These are phyloP conservation scores for Kondoa malvinella DNA, from an alignment of 768 basidiomycete genomes.

Conservation along the genomic window DNA sequence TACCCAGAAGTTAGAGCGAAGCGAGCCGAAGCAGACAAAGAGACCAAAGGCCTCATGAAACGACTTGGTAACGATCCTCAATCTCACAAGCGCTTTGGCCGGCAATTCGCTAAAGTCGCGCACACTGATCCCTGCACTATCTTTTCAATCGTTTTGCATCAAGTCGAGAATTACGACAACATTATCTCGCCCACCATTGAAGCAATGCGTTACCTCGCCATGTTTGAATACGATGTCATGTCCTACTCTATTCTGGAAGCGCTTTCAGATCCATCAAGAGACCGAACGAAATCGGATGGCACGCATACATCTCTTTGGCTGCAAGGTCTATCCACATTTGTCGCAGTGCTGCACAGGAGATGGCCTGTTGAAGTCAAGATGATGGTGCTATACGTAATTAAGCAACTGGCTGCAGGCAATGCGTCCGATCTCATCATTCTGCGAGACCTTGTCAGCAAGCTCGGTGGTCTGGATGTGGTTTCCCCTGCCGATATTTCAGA, in stretches of 20 bases:
- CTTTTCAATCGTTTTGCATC: conserved; percentile 72
- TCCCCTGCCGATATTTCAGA: conserved; percentile 58
- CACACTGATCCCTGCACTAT: conserved; percentile 87
- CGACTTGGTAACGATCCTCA: conserved; percentile 35
- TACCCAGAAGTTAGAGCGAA: conserved; percentile 67
- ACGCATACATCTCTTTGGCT: conserved; percentile 82
- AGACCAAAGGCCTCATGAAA: conserved; percentile 73
- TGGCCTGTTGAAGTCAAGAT: conserved; percentile 47
- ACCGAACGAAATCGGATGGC: conserved; percentile 75
- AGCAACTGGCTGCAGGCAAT: conserved; percentile 67
- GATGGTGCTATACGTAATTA: conserved; percentile 73
- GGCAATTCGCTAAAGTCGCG: conserved; percentile 76
- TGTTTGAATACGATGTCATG: conserved; percentile 85
- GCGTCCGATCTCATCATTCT: conserved; percentile 78
- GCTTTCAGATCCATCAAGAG: conserved; percentile 62
- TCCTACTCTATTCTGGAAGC: conserved; percentile 75
- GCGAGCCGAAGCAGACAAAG: conserved; percentile 63
- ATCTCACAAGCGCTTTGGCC: conserved; percentile 65
- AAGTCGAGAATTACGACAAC: conserved; percentile 94
- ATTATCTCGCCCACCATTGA: conserved; percentile 76
- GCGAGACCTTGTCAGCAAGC: conserved; percentile 82
- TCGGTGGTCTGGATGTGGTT: conserved; percentile 83
- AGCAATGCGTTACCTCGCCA: conserved; percentile 69
- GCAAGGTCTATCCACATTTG: conserved; percentile 80
- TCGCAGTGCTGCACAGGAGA: conserved; percentile 68